Base-by-base conservation (phyloP, 2,329 filamentous ascomycete genomes). In the Bipolaris oryzae region DNA sequence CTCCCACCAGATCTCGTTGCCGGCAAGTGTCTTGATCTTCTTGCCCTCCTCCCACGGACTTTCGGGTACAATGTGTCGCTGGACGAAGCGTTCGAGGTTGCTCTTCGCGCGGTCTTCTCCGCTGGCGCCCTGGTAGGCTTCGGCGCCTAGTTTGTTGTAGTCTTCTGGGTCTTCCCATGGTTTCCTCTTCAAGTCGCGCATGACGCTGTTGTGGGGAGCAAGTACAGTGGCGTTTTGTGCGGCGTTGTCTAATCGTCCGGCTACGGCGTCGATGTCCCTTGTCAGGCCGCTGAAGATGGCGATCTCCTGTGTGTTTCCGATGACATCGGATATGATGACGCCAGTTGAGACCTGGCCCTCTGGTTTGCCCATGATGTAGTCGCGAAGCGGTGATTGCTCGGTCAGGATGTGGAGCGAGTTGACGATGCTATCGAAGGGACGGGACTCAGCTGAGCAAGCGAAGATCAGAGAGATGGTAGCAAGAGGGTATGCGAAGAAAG, bases 261-360 rank as follows among this genome's bases (percentile, higher is more conserved):
- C 84, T 18, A 93, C 82, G n/a, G 82, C 78, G 44, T 87, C 84
- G 67, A 93, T 86, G 71, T 94, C 89, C 57, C 92, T 87, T 5
- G 89, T 88, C 69, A 96, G 87, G 39, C 87, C 87, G 28, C 91
- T 89, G 77, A 97, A 98, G 65, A 93, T 88, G 62, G 91, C 92
- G 72, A 96, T 90, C 58, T 58, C 85, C 66, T 90, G 87, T 53
- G 91, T 87, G 63, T 88, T 88, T 37, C 90, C 89, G 63, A 97
- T 87, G 33, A 96, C 88, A 76, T 98, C 94, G 39, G 89, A 90
- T 53, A 98, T 85, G 58, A 91, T 86, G 31, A 94, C 84, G 28
- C 73, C 74, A 7, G 71, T 69, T 0, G 70, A 71, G 7, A 72
- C 67, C 23, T 74, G 72, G 37, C 60, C 68, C 7, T 69, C 52